phyloP scores from a whole-genome alignment of 2,329 filamentous ascomycete species.

The Aspergillus floridensis region DNA sequence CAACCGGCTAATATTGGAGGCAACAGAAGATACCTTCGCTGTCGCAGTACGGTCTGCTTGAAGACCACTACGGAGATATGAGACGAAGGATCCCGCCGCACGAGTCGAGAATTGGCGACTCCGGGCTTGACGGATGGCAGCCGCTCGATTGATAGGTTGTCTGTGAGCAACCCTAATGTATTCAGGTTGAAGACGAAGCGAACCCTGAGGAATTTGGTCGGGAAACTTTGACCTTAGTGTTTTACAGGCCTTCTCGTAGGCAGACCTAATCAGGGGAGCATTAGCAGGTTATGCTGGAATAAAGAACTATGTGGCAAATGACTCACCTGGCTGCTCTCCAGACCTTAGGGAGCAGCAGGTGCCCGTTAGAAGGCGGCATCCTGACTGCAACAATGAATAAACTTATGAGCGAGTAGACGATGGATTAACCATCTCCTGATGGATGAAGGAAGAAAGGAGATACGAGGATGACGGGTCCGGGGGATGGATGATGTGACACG shows the following conservation, averaged over 20 bases:
- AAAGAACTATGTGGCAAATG: slow-evolving; percentile 6
- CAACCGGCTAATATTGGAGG: slow-evolving; percentile 58
- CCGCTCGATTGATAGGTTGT: slow-evolving; percentile 61
- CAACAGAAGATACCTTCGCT: slow-evolving; percentile 57
- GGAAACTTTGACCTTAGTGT: slow-evolving; percentile 44
- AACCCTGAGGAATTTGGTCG: slow-evolving; percentile 37
- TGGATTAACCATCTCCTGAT: slow-evolving; percentile 20
- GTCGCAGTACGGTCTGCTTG: slow-evolving; percentile 52
- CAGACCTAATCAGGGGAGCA: slow-evolving; percentile 37
- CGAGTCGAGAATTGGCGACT: slow-evolving; percentile 63
- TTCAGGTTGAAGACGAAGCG: slow-evolving; percentile 57
- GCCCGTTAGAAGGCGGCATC: slow-evolving; percentile 50
- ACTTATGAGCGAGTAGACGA: slow-evolving; percentile 11
- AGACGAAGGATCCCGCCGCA: slow-evolving; percentile 49
- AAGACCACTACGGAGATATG: slow-evolving; percentile 42
- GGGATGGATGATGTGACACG: slow-evolving; percentile 30
- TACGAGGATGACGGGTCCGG: not conserved
- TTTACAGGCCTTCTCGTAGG: slow-evolving; percentile 47
- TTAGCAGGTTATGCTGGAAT: slow-evolving; percentile 21
- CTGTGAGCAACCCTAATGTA: slow-evolving; percentile 56
- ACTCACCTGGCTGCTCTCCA: slow-evolving; percentile 49
- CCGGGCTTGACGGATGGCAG: slow-evolving; percentile 62
- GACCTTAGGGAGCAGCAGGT: slow-evolving; percentile 50
- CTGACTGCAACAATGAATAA: slow-evolving; percentile 17
- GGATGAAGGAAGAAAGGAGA: slow-evolving; percentile 14